These are phyloP conservation scores for Serendipita vermifera DNA, from an alignment of 768 basidiomycete genomes.

Conservation along the genomic window DNA sequence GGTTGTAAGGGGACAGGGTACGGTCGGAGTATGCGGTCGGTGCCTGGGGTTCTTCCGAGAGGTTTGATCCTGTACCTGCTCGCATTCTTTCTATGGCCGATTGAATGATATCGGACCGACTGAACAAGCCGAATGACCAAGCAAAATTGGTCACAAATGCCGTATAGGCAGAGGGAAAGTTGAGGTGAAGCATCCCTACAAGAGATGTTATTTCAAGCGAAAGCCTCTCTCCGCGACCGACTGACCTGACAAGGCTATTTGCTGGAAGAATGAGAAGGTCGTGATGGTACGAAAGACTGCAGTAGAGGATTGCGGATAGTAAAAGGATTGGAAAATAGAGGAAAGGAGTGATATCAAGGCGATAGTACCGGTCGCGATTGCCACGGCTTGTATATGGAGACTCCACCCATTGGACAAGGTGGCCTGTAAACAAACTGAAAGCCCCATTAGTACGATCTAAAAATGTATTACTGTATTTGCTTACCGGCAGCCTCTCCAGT, in stretches of 20 bases:
- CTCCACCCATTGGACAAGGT: constrained; percentile 89
- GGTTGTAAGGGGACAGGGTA: constrained; percentile 67
- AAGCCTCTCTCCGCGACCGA: background rate
- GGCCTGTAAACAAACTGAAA: constrained; percentile 69
- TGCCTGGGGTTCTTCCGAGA: constrained; percentile 20
- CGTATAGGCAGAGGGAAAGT: constrained; percentile 76
- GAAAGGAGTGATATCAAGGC: constrained; percentile 31
- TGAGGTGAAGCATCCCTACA: constrained; percentile 53
- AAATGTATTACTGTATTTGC: background rate
- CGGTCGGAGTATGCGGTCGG: constrained; percentile 66
- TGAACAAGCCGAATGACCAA: constrained; percentile 74
- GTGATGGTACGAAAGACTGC: constrained; percentile 59
- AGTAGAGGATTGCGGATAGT: constrained; percentile 43
- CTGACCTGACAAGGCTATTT: constrained; percentile 57
- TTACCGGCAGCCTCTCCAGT: constrained; percentile 49
- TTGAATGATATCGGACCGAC: constrained; percentile 49
- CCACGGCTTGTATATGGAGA: constrained; percentile 55
- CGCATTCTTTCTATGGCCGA: constrained; percentile 71
- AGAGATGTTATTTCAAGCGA: no score
- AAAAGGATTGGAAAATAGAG: constrained; percentile 28
- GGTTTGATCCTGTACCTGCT: constrained; percentile 62
- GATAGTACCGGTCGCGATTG: constrained; percentile 56
- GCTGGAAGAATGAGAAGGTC: constrained; percentile 69
- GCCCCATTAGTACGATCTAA: background rate
- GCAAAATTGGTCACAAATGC: constrained; percentile 77